Percentiles rank a stretch among this genome's conserved stretches.
Conservation (phyloP, 2,329 filamentous ascomycete genomes). For the Fusarium sambucinum region DNA sequence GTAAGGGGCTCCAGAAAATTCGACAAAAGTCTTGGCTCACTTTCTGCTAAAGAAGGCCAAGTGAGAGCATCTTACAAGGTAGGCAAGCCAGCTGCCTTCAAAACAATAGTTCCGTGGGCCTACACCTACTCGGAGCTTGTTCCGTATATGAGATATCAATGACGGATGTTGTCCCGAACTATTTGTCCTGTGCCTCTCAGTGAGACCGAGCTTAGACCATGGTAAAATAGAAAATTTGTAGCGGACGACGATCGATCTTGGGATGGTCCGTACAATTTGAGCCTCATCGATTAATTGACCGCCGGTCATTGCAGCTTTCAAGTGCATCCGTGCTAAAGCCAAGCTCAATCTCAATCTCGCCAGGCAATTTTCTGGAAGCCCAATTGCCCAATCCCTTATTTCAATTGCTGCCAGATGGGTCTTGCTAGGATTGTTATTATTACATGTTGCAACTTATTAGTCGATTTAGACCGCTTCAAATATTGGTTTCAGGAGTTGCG, state of each 20-base stretch:
- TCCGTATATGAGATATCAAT: slow-evolving; percentile 19
- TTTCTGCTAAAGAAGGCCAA: slow-evolving; percentile 19
- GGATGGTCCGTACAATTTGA: slow-evolving; percentile 29
- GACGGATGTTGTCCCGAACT: slow-evolving; percentile 14
- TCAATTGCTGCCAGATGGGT: slow-evolving; percentile 35
- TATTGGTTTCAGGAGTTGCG: slow-evolving; percentile 19
- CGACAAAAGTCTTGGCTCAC: slow-evolving; percentile 19
- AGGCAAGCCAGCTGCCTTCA: slow-evolving; percentile 12
- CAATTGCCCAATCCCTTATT: slow-evolving; percentile 24
- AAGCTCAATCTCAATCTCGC: slow-evolving; percentile 20
- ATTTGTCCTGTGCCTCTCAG: background rate
- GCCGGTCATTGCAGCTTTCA: slow-evolving; percentile 14
- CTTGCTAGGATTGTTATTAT: slow-evolving; percentile 1
- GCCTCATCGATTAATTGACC: slow-evolving; percentile 36
- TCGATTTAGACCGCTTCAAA: slow-evolving; percentile 29
- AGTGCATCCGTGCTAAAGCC: slow-evolving; percentile 34
- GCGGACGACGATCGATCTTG: slow-evolving; percentile 31
- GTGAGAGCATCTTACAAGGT: slow-evolving; percentile 17
- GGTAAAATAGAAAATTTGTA: slow-evolving; percentile 5
- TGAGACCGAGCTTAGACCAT: slow-evolving; percentile 18
- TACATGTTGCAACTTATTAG: slow-evolving; percentile 7
- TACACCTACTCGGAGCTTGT: slow-evolving; percentile 13
- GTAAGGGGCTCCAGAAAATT: slow-evolving; percentile 4
- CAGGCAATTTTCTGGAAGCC: slow-evolving; percentile 12
- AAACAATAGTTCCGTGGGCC: slow-evolving; percentile 8